Conservation (phyloP, 345 rosid species). For the Garcia nutans region DNA sequence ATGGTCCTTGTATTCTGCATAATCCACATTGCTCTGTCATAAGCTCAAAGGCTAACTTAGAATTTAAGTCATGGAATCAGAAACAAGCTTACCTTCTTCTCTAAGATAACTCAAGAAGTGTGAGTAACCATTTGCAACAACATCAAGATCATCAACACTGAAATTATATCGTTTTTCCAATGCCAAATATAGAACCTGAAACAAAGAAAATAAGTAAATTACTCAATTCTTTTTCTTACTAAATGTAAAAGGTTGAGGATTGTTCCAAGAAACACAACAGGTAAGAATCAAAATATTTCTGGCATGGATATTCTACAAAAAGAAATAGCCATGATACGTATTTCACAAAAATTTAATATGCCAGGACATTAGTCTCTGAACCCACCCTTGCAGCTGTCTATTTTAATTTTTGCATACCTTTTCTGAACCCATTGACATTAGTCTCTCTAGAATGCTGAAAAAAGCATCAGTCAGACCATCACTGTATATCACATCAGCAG, state of each 20-base stretch:
- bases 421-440: constrained; percentile 45
- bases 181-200: constrained; percentile 71
- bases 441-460: constrained; percentile 43
- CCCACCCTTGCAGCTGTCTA: not conserved
- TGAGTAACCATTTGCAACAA: constrained; percentile 80
- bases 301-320: no score
- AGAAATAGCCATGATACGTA: no score
- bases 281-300: no score
- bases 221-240: not conserved
- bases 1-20: constrained; percentile 29
- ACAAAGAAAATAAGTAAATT: not conserved
- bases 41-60: constrained; percentile 1
- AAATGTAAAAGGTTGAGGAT: not conserved
- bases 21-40: constrained; percentile 15
- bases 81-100: constrained; percentile 42
- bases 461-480: constrained; percentile 59
- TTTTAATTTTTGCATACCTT: constrained; percentile 34
- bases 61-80: not conserved
- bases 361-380: no score
- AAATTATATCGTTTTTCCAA: constrained; percentile 94
- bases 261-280: not conserved
- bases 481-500: constrained; percentile 72
- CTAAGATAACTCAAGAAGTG: constrained; percentile 57
- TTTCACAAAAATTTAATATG: no score
- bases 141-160: constrained; percentile 63